phyloP scores from a whole-genome alignment of 495 filamentous ascomycete species.

The Xylaria sp. region DNA sequence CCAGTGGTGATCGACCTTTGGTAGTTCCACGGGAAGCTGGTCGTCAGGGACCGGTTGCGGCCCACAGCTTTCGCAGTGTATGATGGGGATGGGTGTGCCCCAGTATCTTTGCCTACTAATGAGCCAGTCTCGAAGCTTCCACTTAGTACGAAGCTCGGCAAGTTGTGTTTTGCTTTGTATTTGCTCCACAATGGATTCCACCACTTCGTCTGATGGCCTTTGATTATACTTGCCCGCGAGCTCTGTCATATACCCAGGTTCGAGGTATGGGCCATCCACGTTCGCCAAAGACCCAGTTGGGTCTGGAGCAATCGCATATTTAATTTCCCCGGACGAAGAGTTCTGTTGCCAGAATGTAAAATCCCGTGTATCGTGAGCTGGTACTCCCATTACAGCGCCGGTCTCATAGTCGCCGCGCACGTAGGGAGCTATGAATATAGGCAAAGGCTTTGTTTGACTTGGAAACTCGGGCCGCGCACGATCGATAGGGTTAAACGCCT shows the following conservation, averaged over 20 bases:
- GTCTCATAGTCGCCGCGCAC: conserved; percentile 89
- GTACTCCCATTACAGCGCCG: conserved; percentile 91
- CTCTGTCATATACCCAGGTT: conserved; percentile 69
- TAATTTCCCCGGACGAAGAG: conserved; percentile 54
- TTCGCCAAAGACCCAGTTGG: conserved; percentile 52
- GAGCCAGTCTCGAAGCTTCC: conserved; percentile 85
- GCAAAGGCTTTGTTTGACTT: conserved; percentile 55
- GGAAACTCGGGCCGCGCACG: conserved; percentile 51
- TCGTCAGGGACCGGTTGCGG: conserved; percentile 77
- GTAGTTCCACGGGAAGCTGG: conserved; percentile 78
- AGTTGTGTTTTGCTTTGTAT: conserved; percentile 58
- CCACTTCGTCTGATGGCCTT: conserved; percentile 67
- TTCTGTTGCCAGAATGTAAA: conserved; percentile 81
- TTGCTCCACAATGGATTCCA: conserved; percentile 63
- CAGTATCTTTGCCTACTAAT: conserved; percentile 89
- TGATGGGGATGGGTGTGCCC: conserved; percentile 88
- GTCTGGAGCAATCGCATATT: conserved; percentile 61
- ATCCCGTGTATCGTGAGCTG: conserved; percentile 81
- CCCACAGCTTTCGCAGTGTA: conserved; percentile 81
- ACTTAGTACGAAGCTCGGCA: conserved; percentile 69
- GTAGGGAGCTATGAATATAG: conserved; percentile 83
- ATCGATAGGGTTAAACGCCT: conserved; percentile 70
- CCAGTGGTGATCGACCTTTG: conserved; percentile 71
- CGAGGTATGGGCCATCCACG: conserved; percentile 58
- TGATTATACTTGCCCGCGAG: conserved; percentile 66